phyloP scores from a whole-genome alignment of 1,139 yeast genomes.

The Taphrina populina region DNA sequence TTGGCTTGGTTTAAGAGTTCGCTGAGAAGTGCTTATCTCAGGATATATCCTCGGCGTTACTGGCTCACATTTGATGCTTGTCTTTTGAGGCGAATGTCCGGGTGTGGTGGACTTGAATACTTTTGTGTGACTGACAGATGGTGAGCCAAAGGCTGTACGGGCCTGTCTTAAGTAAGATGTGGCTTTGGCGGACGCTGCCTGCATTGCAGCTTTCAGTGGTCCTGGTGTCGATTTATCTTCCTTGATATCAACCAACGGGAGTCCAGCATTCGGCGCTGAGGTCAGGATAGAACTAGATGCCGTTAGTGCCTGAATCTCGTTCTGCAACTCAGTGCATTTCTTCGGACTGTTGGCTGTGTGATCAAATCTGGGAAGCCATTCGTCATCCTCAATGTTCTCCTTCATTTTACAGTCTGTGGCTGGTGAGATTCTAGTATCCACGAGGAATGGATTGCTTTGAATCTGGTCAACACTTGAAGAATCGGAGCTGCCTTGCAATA shows the following conservation, averaged over 20 bases:
- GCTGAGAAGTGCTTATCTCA: slow-evolving; percentile 1
- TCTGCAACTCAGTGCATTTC: neutral
- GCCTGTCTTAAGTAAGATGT: slow-evolving; percentile 28
- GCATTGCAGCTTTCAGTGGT: slow-evolving; percentile 27
- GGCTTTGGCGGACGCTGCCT: slow-evolving; percentile 31
- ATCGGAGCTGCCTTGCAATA: too few species aligned
- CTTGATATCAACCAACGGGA: too few species aligned
- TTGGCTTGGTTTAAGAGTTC: slow-evolving; percentile 7
- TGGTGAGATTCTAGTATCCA: too few species aligned
- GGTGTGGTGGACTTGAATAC: slow-evolving; percentile 23
- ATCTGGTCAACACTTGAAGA: too few species aligned
- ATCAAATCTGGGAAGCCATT: slow-evolving; percentile 19
- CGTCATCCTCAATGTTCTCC: slow-evolving; percentile 7
- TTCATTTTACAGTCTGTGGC: too few species aligned
- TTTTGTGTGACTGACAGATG: slow-evolving; percentile 15
- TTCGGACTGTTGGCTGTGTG: neutral
- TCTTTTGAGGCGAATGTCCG: slow-evolving; percentile 8
- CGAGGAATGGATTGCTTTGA: too few species aligned
- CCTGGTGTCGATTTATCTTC: slow-evolving; percentile 4
- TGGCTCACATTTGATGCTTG: slow-evolving; percentile 11
- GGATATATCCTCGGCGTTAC: slow-evolving; percentile 27
- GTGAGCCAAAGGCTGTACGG: slow-evolving; percentile 32
- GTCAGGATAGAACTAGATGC: too few species aligned
- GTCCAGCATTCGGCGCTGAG: too few species aligned
- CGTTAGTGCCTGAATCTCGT: too few species aligned